phyloP scores from a whole-genome alignment of 306 rosid species.

The Glycine soja region DNA sequence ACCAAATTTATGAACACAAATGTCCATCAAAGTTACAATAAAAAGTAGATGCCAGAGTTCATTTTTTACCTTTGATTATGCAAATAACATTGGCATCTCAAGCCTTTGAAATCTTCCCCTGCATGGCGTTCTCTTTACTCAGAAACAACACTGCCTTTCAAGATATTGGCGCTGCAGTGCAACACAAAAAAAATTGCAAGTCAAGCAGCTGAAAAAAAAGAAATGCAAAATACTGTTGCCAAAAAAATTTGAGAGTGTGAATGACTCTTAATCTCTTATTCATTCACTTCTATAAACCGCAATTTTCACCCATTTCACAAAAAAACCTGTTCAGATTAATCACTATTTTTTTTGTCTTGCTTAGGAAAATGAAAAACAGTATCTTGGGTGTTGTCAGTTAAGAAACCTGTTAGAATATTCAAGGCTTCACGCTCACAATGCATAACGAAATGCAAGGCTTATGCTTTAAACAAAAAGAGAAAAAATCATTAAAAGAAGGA shows the following conservation, averaged over 20 bases:
- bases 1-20: constrained; percentile 29
- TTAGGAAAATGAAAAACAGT: neutral
- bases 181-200: constrained; percentile 20
- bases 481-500: neutral
- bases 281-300: constrained; percentile 46
- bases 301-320: constrained; percentile 23
- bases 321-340: neutral
- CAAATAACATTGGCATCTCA: constrained; percentile 11
- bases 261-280: constrained; percentile 48
- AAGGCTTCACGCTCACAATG: constrained; percentile 16
- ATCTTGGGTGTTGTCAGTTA: neutral
- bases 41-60: constrained; percentile 6
- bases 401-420: constrained; percentile 32
- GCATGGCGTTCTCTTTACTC: constrained; percentile 15
- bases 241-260: constrained; percentile 43
- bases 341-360: neutral
- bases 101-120: constrained; percentile 18
- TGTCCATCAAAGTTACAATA: constrained; percentile 15
- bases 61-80: constrained; percentile 38
- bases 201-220: constrained; percentile 19
- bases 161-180: constrained; percentile 52
- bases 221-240: too few species aligned
- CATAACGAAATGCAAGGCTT: neutral
- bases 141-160: constrained; percentile 37
- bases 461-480: neutral